Base-by-base conservation (phyloP, 2,329 filamentous ascomycete species). In the Stachybotrys echinatus region DNA sequence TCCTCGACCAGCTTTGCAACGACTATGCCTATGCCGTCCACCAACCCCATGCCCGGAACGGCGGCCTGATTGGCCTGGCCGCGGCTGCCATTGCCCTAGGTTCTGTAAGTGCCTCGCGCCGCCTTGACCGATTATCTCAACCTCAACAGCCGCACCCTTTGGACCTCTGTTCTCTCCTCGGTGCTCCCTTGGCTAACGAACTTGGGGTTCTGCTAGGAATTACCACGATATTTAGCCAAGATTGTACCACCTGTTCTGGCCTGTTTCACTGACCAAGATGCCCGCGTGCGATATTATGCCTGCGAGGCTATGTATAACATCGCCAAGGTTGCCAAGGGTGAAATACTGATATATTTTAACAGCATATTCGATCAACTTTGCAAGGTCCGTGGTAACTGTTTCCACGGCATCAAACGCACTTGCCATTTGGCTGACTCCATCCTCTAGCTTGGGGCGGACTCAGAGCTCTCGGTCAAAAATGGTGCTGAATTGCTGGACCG, bases 261-360 rank as follows among this genome's bases (percentile, higher is more conserved):
- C 48, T 99, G 95, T 75, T 99, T 99, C 70, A 89, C 89, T 51
- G 95, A 99, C 60, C 94, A 97, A 74, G 94, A 99, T 86, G 92
- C 94, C 23, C 83, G 94, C 51, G 94, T 97, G 27, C 83, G 94
- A 56, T 99, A 99, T 69, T 99, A 99, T 72, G 94, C 94, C 21
- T 99, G 94, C 72, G 94, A 99, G 74, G 95, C 92, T 69, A 99
- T 99, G 94, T 99, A 99, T 74, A 99, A 99, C 70, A 99, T 99
- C 65, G 92, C 94, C 64, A 99, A 99, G 73, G 94, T 99, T 45
- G 94, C 92, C 53, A 99, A 99, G 71, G 94, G 95, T 37, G 94
- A 99, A 70, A 94, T 99, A 19, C 72, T 99, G 56, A 82, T 95
- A 39, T 99, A 96, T 75, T 99, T 99, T 71, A 99, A 99, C 71